phyloP scores from a whole-genome alignment of 208 protist species.

The Leishmania amazonensis region DNA sequence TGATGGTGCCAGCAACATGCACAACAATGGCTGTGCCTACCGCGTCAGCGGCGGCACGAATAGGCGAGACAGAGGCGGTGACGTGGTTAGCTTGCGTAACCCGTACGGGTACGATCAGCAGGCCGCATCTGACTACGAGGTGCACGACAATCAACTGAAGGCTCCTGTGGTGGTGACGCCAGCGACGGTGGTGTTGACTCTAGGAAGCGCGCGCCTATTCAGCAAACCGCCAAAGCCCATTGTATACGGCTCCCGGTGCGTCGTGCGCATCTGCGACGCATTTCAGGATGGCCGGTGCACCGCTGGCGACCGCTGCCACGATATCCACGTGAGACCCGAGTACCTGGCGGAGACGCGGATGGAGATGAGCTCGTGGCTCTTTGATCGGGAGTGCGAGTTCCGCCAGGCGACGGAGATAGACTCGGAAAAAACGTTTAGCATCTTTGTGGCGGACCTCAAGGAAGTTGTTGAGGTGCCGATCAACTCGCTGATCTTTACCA shows the following conservation, averaged over 20 bases:
- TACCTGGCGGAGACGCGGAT: conserved; percentile 50
- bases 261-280: conserved; percentile 61
- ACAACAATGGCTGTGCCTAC: not conserved
- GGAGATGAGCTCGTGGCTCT: conserved; percentile 64
- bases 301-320: conserved; percentile 43
- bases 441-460: conserved; percentile 83
- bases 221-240: conserved; percentile 36
- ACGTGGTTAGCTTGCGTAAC: not conserved
- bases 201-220: conserved; percentile 67
- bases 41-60: conserved; percentile 7
- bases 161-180: conserved; percentile 52
- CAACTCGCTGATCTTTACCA: conserved; percentile 63
- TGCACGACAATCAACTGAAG: conserved; percentile 77
- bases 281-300: conserved; percentile 65
- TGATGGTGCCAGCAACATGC: not conserved
- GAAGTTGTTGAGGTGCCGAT: conserved; percentile 81
- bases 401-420: conserved; percentile 33
- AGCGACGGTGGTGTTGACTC: conserved; percentile 46
- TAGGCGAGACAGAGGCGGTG: not conserved
- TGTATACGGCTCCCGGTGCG: conserved; percentile 40
- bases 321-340: conserved; percentile 69
- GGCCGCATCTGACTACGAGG: conserved; percentile 47
- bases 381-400: conserved; percentile 62
- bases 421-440: conserved; percentile 59
- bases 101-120: conserved; percentile 14